Evolutionary conservation across 768 basidiomycete species (phyloP), one percentile per base, ranked within the genome.

Genomic region (Auricularia sp.): DNA sequence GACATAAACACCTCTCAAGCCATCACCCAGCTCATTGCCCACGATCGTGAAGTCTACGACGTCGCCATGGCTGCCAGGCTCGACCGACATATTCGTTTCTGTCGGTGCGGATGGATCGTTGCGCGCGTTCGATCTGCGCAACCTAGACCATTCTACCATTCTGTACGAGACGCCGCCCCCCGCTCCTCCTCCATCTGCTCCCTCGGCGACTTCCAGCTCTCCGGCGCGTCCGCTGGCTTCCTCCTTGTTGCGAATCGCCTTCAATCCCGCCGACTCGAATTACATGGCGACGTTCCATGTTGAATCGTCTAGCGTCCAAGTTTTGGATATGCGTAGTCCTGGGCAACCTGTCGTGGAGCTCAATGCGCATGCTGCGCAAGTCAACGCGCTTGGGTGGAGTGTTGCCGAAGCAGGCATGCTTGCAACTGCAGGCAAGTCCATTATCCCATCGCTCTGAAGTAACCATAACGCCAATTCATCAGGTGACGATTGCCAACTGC

Each of bases 21-120:
- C 33, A 85, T 98, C 72, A 99, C 97, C 2, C 97, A 98, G 74
- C 85, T 99, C 66, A 96, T 97, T 71, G 94, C 96, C 0, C 96
- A 97, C 75, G 94, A 98, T 79, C 86, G 91, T 59, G 90, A 95
- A 77, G 94, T 93, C 14, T 96, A 95, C 77, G 94, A 98, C 72
- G 94, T 97, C 51, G 94, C 93, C 93, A n/a, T 99, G 97, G 96
- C 83, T 98, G 12, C 97, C 97, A 4, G 85, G 87, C 33, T 95
- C 93, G 8, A 93, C 92, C 12, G 94, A 98, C 73, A 93, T 98
- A 68, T 99, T 99, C 73, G 94, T 98, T 43, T 97, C 94, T 4
- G 97, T 98, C 33, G 97, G 97, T 29, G 96, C 96, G 36, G 97
- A 99, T 72, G 97, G 97, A 11, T 93, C 90, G 68, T 78, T 98